Evolutionary conservation across 495 filamentous ascomycete genomes (phyloP).

Genomic region (Hypoxylon subgilvum): DNA sequence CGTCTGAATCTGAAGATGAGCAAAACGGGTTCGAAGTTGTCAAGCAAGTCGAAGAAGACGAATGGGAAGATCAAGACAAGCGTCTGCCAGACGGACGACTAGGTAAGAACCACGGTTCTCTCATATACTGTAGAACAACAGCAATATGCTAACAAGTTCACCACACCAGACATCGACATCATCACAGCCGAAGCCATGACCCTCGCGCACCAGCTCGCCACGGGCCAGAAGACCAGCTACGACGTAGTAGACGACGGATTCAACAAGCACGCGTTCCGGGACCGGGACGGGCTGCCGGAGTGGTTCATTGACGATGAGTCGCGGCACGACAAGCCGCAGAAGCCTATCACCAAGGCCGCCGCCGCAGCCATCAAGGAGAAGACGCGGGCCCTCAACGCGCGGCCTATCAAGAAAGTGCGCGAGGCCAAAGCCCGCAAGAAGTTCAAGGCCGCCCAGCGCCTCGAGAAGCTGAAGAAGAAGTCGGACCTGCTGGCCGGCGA

Average conservation of each 20-base stretch:
- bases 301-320: constrained; percentile 97
- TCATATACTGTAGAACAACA: neutral
- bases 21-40: constrained; percentile 62
- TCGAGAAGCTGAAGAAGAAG: constrained; percentile 97
- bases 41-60: constrained; percentile 59
- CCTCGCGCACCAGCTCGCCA: constrained; percentile 89
- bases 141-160: constrained; percentile 39
- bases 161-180: constrained; percentile 87
- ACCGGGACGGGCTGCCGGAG: constrained; percentile 90
- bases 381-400: constrained; percentile 87
- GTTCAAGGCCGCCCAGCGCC: constrained; percentile 84
- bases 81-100: constrained; percentile 70
- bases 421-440: constrained; percentile 97
- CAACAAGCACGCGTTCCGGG: constrained; percentile 89
- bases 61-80: constrained; percentile 72
- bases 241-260: constrained; percentile 89
- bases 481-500: constrained; percentile 83
- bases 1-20: constrained; percentile 49
- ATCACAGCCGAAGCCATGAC: constrained; percentile 99
- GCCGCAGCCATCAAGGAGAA: constrained; percentile 96
- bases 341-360: constrained; percentile 86
- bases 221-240: constrained; percentile 75
- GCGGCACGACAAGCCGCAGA: constrained; percentile 80
- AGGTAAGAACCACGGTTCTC: constrained; percentile 55
- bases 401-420: constrained; percentile 98